Percentiles rank a stretch among this genome's conserved stretches.
Conservation (phyloP, 495 filamentous ascomycete species). For the Hypoxylon perforatum region DNA sequence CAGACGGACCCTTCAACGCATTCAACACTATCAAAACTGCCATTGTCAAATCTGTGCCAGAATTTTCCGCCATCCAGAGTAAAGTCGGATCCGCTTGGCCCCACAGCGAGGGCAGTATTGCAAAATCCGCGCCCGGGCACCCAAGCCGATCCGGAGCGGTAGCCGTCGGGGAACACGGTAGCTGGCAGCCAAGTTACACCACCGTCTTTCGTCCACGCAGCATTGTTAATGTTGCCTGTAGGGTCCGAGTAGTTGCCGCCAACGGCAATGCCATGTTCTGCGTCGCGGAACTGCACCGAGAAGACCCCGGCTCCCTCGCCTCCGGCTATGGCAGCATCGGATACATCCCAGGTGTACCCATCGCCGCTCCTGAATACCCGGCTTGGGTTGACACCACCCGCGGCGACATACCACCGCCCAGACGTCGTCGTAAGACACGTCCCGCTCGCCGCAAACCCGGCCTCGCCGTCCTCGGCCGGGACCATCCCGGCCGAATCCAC, state of each 20-base stretch:
- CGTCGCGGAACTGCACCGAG: slow-evolving; percentile 38
- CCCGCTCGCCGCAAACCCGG: slow-evolving; percentile 37
- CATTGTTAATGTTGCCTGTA: slow-evolving; percentile 5
- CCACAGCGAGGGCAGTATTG: slow-evolving; percentile 29
- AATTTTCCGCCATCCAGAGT: slow-evolving; percentile 29
- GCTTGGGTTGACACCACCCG: slow-evolving; percentile 34
- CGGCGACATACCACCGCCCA: slow-evolving; percentile 36
- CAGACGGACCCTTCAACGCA: slow-evolving; percentile 28
- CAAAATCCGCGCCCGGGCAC: slow-evolving; percentile 15
- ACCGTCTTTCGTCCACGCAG: slow-evolving; percentile 35
- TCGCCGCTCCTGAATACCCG: slow-evolving; percentile 32
- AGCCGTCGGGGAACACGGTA: slow-evolving; percentile 28
- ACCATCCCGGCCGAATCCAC: slow-evolving; percentile 8
- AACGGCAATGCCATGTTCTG: slow-evolving; percentile 33
- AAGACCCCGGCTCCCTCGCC: slow-evolving; percentile 36
- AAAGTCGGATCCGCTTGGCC: slow-evolving; percentile 33
- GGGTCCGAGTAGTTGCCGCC: slow-evolving; percentile 34
- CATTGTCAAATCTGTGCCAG: slow-evolving; percentile 35
- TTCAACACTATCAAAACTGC: slow-evolving; percentile 38
- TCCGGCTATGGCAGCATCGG: slow-evolving; percentile 24
- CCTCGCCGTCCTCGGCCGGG: slow-evolving; percentile 28
- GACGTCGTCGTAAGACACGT: slow-evolving; percentile 37
- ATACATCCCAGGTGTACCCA: slow-evolving; percentile 35
- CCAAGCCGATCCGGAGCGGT: slow-evolving; percentile 37
- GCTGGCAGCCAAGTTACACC: slow-evolving; percentile 31